These are phyloP conservation scores for Amaranthus tricolor DNA, from an alignment of 179 eudicot genomes.

Conservation along the genomic window DNA sequence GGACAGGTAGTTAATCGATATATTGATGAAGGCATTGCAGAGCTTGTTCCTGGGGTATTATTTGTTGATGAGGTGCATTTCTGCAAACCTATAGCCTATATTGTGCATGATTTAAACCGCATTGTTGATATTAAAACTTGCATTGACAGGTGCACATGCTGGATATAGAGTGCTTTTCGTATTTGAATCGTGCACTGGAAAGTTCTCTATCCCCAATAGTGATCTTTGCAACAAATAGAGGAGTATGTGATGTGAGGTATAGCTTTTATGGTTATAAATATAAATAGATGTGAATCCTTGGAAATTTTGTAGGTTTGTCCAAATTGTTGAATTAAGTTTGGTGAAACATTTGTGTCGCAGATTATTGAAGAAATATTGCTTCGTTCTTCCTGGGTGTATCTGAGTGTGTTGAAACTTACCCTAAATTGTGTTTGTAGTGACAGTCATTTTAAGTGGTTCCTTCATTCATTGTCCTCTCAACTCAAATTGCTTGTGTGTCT, in stretches of 20 bases:
- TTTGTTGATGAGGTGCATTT: slow-evolving; percentile 83
- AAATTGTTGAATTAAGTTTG: neutral
- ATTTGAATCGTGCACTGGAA: slow-evolving; percentile 88
- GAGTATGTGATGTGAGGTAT: slow-evolving; percentile 91
- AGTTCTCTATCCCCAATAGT: slow-evolving; percentile 92
- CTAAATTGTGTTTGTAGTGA: neutral
- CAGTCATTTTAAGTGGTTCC: neutral
- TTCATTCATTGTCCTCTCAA: neutral
- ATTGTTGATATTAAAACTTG: slow-evolving; percentile 3
- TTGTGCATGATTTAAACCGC: neutral
- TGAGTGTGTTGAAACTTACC: too few relatives aligned
- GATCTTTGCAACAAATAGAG: slow-evolving; percentile 93
- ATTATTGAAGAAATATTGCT: neutral
- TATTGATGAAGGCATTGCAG: slow-evolving; percentile 92
- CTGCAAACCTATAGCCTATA: neutral
- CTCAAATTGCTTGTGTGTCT: neutral
- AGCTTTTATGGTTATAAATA: neutral
- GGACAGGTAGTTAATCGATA: slow-evolving; percentile 87
- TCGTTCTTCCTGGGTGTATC: neutral
- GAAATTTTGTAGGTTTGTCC: neutral
- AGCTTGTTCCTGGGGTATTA: slow-evolving; percentile 93
- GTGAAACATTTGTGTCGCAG: neutral
- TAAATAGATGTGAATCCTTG: neutral
- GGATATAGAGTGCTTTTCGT: slow-evolving; percentile 95
- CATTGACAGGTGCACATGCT: slow-evolving; percentile 83